Evolutionary conservation across 2,329 filamentous ascomycete genomes (phyloP).

Genomic region (Dactylonectria macrodidyma): DNA sequence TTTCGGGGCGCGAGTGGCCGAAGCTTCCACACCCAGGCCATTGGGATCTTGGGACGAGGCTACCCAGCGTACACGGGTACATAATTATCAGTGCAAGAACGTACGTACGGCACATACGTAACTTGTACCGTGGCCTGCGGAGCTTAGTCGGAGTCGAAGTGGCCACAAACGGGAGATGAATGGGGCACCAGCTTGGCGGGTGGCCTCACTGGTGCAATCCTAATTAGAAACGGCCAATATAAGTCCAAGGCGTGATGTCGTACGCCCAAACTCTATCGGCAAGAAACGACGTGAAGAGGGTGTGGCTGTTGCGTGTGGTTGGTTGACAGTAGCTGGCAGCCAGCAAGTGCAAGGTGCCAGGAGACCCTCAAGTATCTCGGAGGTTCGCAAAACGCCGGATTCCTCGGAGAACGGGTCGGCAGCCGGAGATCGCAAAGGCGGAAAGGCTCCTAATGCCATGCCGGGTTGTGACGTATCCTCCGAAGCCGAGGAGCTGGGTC

Average conservation of each 20-base stretch:
- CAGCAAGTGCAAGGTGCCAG: background rate
- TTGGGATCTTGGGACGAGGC: slow-evolving; percentile 4
- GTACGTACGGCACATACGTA: slow-evolving; percentile 5
- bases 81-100: background rate
- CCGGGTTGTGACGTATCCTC: background rate
- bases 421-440: slow-evolving; percentile 17
- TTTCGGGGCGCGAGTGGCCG: slow-evolving; percentile 5
- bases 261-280: slow-evolving; percentile 30
- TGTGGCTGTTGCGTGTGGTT: slow-evolving; percentile 21
- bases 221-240: slow-evolving; percentile 5
- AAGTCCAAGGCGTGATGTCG: slow-evolving; percentile 3
- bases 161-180: slow-evolving; percentile 1
- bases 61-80: background rate
- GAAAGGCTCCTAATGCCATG: background rate
- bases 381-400: slow-evolving; percentile 14
- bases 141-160: background rate
- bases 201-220: slow-evolving; percentile 8
- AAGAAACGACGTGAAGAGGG: slow-evolving; percentile 9
- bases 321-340: slow-evolving; percentile 1
- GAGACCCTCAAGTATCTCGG: slow-evolving; percentile 12
- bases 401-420: slow-evolving; percentile 26
- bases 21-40: slow-evolving; percentile 5
- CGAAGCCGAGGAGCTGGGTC: slow-evolving; percentile 1
- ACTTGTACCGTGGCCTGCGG: background rate
- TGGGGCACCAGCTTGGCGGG: background rate